Base-by-base conservation (phyloP, 2,329 filamentous ascomycete genomes). In the Metarhizium humberi region DNA sequence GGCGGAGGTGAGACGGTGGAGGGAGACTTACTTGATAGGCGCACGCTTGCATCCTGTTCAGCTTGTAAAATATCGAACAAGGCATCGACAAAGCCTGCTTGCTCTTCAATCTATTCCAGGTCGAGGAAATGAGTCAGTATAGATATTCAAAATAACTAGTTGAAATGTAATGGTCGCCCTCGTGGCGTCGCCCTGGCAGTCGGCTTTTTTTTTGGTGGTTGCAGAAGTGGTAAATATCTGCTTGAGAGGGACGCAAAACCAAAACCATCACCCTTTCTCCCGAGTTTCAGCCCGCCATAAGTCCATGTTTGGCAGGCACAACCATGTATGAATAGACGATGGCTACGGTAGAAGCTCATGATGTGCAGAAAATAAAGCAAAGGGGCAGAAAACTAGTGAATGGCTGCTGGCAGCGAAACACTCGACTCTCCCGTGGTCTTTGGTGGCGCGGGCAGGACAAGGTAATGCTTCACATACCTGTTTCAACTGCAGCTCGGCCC, bases 21-120 rank as follows among this genome's bases (percentile, higher is more conserved):
- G 57, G 57, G 62, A 47, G 62, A 76, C 85, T 67, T 87, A 97
- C 92, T 90, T 58, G 92, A 92, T 56, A 96, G 80, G 67, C 92
- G 87, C 63, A 96, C 84, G 60, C 86, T 86, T 66, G 84, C 79
- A 64, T 95, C 88, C 73, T 92, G 88, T 74, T 99, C 94, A 59
- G 82, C 81, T 75, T 95, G 87, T 64, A 97, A 78, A 66, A 99
- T 91, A 69, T 95, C 90, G 66, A 96, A 79, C 59, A 97, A 84
- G 64, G 90, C 89, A 72, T 94, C 89, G 69, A 89, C 87, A 73
- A 99, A 97, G 62, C 92, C 92, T 58, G 88, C 79, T 72, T 92
- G 86, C 64, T 90, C 85, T 77, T 97, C 92, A 69, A 94, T 90
- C 91, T 96, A 69, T 43, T 58, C 55, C 43, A 40, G 16, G 52